These are phyloP conservation scores for Oryza officinalis DNA, from an alignment of 176 grass and related monocot genomes.

Conservation along the genomic window DNA sequence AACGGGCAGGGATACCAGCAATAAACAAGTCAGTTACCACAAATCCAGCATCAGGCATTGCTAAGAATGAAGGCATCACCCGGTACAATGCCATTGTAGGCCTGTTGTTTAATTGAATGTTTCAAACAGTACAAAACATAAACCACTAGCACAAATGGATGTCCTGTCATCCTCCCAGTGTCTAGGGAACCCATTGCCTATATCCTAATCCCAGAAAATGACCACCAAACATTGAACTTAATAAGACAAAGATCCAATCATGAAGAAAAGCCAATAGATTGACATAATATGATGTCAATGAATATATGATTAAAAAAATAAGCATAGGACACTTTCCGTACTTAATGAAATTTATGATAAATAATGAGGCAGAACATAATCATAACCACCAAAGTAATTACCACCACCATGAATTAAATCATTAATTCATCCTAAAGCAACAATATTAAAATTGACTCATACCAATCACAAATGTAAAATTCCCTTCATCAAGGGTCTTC, in stretches of 20 bases:
- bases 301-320: constrained; percentile 12
- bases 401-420: constrained; percentile 6
- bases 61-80: constrained; percentile 68
- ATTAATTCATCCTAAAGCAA: constrained; percentile 22
- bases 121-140: constrained; percentile 38
- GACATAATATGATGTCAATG: neutral
- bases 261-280: neutral
- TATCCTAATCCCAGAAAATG: constrained; percentile 14
- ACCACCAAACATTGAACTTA: constrained; percentile 22
- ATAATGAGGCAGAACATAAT: constrained; percentile 26
- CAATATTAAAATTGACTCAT: constrained; percentile 50
- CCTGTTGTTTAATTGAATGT: constrained; percentile 49
- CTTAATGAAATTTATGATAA: constrained; percentile 14
- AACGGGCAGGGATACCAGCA: constrained; percentile 80
- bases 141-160: constrained; percentile 12
- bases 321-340: neutral
- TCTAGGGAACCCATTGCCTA: constrained; percentile 14
- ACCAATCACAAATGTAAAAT: constrained; percentile 98
- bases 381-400: constrained; percentile 30
- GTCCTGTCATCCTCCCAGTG: constrained; percentile 12
- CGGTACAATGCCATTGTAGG: constrained; percentile 45
- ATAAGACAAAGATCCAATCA: neutral
- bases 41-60: constrained; percentile 82
- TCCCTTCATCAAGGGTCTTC: constrained; percentile 98
- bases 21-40: constrained; percentile 94